A percentile compares a stretch with the other conserved stretches of the same genome.
These are phyloP conservation scores for Melampsora medusae DNA, from an alignment of 1,284 basidiomycete genomes.

Conservation along the genomic window DNA sequence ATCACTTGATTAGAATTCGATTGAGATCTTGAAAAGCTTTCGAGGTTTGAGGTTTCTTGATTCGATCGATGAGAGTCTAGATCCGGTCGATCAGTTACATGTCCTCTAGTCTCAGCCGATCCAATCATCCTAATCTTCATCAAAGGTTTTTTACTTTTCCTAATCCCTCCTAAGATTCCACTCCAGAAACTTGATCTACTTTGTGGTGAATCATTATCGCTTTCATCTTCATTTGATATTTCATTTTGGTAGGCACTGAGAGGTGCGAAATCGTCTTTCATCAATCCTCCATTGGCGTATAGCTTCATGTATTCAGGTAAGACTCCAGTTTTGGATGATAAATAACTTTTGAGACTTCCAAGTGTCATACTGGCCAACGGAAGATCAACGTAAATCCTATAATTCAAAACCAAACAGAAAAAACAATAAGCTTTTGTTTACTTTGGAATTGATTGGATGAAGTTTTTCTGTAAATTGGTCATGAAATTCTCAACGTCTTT, in stretches of 20 bases:
- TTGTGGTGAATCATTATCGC: neutral
- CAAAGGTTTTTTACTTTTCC: conserved; percentile 11
- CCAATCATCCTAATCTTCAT: conserved; percentile 40
- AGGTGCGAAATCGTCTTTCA: conserved; percentile 31
- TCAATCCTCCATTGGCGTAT: conserved; percentile 35
- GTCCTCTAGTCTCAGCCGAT: conserved; percentile 19
- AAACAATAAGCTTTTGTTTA: neutral
- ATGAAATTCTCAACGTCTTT: too few species aligned
- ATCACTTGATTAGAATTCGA: neutral
- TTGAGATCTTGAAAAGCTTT: neutral
- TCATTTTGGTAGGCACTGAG: conserved; percentile 20
- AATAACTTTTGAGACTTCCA: conserved; percentile 24
- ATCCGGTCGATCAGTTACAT: conserved; percentile 29
- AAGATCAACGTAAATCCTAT: conserved; percentile 30
- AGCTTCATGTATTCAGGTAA: conserved; percentile 29
- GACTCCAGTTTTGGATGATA: conserved; percentile 28
- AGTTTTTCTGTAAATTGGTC: too few species aligned
- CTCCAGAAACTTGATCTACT: conserved; percentile 27
- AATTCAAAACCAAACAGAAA: neutral
- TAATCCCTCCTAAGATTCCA: conserved; percentile 25
- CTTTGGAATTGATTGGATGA: neutral
- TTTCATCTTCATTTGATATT: neutral
- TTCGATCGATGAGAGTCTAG: neutral
- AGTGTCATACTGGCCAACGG: conserved; percentile 25
- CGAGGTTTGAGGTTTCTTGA: neutral